phyloP scores from a whole-genome alignment of 495 filamentous ascomycete genomes.

The Lasiosphaeria miniovina region DNA sequence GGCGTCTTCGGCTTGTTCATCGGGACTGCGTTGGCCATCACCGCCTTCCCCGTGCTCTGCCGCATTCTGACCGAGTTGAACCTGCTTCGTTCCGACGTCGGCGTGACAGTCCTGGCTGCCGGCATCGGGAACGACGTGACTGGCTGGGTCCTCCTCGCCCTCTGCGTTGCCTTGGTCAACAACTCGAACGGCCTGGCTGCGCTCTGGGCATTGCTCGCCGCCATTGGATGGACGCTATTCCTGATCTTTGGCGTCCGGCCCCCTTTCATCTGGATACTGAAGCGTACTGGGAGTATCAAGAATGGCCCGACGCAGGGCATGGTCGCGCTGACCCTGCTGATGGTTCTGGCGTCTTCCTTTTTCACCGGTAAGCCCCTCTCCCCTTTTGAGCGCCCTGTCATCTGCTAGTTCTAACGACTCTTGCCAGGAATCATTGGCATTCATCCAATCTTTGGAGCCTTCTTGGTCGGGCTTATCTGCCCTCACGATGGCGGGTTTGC shows the following conservation, averaged over 20 bases:
- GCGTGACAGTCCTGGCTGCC: constrained; percentile 86
- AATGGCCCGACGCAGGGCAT: constrained; percentile 89
- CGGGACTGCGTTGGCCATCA: constrained; percentile 92
- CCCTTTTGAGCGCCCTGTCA: neutral
- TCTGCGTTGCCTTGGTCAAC: constrained; percentile 93
- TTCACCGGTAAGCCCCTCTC: constrained; percentile 64
- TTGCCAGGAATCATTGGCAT: constrained; percentile 68
- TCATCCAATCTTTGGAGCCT: constrained; percentile 86
- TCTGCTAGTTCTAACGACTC: constrained; percentile 15
- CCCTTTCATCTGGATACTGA: constrained; percentile 70
- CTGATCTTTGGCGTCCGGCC: constrained; percentile 74
- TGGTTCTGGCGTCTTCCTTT: constrained; percentile 81
- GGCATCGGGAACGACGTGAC: constrained; percentile 91
- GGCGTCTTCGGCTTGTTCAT: constrained; percentile 89
- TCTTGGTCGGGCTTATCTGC: constrained; percentile 86
- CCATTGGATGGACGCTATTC: constrained; percentile 73
- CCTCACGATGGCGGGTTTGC: constrained; percentile 93
- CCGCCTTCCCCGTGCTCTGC: constrained; percentile 92
- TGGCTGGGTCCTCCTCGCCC: constrained; percentile 90
- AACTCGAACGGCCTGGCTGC: constrained; percentile 80
- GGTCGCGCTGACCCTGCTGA: constrained; percentile 75
- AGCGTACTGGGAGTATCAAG: constrained; percentile 71
- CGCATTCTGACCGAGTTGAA: constrained; percentile 93
- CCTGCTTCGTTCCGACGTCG: constrained; percentile 77
- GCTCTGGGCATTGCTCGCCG: constrained; percentile 78